Conservation (phyloP, 2,329 filamentous ascomycete species). For the Xylaria sp. region DNA sequence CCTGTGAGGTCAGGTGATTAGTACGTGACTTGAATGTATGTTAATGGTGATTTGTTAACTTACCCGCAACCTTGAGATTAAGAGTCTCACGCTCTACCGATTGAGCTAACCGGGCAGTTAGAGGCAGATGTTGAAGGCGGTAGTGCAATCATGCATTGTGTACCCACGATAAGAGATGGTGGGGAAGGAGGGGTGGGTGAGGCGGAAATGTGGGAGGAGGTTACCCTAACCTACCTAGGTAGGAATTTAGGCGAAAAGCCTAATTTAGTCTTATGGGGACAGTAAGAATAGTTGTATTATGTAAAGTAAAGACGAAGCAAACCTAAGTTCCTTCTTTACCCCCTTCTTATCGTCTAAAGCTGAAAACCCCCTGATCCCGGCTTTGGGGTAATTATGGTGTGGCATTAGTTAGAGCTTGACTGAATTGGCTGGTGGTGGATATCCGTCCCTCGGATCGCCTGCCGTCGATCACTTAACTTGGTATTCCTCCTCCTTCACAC, state of each 20-base stretch:
- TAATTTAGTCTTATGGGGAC: neutral
- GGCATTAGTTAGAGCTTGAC: neutral
- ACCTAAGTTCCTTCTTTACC: neutral
- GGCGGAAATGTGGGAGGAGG: neutral
- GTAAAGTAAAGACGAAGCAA: neutral
- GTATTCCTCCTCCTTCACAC: neutral
- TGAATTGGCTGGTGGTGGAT: neutral
- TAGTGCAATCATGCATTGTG: neutral
- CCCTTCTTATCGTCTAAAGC: neutral
- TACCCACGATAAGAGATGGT: neutral
- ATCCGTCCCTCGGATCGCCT: neutral
- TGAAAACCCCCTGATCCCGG: conserved; percentile 19
- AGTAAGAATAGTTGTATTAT: neutral
- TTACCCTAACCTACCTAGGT: neutral
- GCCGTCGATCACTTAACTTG: conserved; percentile 18
- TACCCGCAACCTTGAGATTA: conserved; percentile 57
- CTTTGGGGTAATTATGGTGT: neutral
- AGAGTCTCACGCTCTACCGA: conserved; percentile 80
- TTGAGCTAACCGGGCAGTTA: conserved; percentile 66
- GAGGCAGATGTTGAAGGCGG: neutral
- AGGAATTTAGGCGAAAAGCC: neutral
- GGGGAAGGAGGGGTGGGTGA: no score
- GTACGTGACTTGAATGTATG: neutral
- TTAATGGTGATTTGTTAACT: neutral
- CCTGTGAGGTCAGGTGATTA: conserved; percentile 13